Conservation (phyloP, 768 basidiomycete genomes). For the Trichaptum fuscoviolaceum region DNA sequence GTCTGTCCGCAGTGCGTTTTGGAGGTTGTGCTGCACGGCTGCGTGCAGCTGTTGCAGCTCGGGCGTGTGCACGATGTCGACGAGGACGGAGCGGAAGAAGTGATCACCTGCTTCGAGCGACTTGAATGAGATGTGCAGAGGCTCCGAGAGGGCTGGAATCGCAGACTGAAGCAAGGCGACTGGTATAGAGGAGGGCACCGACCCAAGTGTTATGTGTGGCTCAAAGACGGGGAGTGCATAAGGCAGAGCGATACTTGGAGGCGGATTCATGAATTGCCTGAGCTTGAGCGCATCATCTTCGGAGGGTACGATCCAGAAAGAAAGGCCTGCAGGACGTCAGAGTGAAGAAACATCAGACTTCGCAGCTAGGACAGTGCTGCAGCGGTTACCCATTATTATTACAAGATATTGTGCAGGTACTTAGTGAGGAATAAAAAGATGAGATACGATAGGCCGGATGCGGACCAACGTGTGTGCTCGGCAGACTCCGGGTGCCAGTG, state of each 20-base stretch:
- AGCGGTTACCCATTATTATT: neutral
- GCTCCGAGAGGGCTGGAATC: slow-evolving; percentile 29
- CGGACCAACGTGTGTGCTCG: neutral
- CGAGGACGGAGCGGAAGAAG: slow-evolving; percentile 69
- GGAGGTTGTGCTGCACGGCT: slow-evolving; percentile 36
- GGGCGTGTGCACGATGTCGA: slow-evolving; percentile 40
- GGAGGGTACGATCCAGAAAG: slow-evolving; percentile 69
- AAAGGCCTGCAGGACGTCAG: slow-evolving; percentile 35
- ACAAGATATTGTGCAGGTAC: neutral
- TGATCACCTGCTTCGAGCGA: slow-evolving; percentile 52
- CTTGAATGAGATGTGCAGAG: slow-evolving; percentile 43
- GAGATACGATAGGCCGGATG: neutral
- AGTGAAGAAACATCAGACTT: neutral
- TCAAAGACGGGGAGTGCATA: slow-evolving; percentile 48
- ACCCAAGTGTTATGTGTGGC: slow-evolving; percentile 68
- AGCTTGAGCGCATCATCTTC: slow-evolving; percentile 39
- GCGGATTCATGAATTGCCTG: slow-evolving; percentile 39
- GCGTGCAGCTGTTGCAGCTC: slow-evolving; percentile 46
- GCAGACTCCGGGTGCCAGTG: neutral
- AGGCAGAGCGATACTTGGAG: slow-evolving; percentile 18
- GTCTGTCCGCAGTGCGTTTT: slow-evolving; percentile 5
- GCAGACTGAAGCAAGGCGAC: slow-evolving; percentile 33
- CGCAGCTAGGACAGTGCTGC: neutral
- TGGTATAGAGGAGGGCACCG: slow-evolving; percentile 30
- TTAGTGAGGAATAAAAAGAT: neutral